phyloP scores from a whole-genome alignment of 179 eudicot genomes.

The Beta corolliflora region DNA sequence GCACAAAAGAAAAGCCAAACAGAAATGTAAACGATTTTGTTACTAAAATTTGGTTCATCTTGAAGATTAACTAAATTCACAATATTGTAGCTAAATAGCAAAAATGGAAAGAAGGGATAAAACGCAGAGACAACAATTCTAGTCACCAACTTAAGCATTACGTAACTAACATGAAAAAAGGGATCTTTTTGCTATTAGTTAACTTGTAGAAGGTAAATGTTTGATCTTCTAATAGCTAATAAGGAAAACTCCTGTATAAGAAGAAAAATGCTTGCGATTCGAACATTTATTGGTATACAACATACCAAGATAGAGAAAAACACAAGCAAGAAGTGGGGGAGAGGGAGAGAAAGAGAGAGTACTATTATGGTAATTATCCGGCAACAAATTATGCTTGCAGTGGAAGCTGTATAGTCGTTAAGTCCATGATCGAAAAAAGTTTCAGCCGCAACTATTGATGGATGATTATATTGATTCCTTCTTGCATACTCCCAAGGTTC shows the following conservation, averaged over 20 bases:
- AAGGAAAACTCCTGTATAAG: background rate
- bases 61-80: background rate
- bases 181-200: background rate
- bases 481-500: slow-evolving; percentile 69
- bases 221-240: background rate
- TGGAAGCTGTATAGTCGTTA: slow-evolving; percentile 47
- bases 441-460: slow-evolving; percentile 43
- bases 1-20: too few species aligned
- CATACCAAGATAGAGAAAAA: background rate
- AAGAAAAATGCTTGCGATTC: background rate
- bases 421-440: slow-evolving; percentile 47
- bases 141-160: background rate
- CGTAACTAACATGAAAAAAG: background rate
- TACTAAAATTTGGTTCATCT: too few species aligned
- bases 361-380: slow-evolving; percentile 71
- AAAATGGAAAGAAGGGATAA: background rate
- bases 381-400: slow-evolving; percentile 60
- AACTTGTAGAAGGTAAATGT: background rate
- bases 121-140: background rate
- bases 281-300: slow-evolving; percentile 8
- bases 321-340: slow-evolving; percentile 20
- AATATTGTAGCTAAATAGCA: background rate
- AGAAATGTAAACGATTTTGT: too few species aligned
- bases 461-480: slow-evolving; percentile 45
- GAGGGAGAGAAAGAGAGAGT: slow-evolving; percentile 33